A percentile compares a stretch with the other conserved stretches of the same genome.
Conservation (phyloP, 805 yeast species). For the Lipomyces spencermartinsiae region DNA sequence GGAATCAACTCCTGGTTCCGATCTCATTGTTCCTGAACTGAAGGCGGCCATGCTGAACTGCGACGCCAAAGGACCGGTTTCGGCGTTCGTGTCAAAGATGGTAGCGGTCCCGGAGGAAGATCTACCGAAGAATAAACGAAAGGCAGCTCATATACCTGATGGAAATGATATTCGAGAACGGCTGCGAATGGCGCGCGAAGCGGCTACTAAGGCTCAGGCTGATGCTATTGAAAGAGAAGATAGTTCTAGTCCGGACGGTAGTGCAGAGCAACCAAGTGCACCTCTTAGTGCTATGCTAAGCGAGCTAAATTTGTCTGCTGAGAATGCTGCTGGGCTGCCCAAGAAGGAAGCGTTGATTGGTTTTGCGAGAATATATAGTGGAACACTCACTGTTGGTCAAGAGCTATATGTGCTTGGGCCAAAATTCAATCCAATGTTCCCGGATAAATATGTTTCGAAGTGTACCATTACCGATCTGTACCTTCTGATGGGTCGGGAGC, state of each 20-base stretch:
- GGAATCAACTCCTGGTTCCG: constrained; percentile 60
- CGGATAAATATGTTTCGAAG: constrained; percentile 60
- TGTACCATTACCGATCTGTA: constrained; percentile 73
- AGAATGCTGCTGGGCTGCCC: constrained; percentile 31
- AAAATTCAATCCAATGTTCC: constrained; percentile 73
- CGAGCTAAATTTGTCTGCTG: constrained; percentile 30
- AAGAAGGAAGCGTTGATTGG: constrained; percentile 76
- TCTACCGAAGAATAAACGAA: constrained; percentile 59
- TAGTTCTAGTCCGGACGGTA: constrained; percentile 41
- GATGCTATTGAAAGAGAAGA: constrained; percentile 33
- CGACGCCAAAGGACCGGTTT: constrained; percentile 66
- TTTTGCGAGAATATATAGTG: constrained; percentile 87
- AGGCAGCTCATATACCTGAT: constrained; percentile 1
- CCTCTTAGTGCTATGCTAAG: constrained; percentile 38
- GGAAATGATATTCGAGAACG: constrained; percentile 66
- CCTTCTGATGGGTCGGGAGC: constrained; percentile 90
- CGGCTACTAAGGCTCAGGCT: constrained; percentile 64
- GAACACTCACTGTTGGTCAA: constrained; percentile 78
- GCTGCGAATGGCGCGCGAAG: constrained; percentile 67
- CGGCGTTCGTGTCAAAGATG: constrained; percentile 89
- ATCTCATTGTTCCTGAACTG: constrained; percentile 56
- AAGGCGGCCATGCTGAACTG: constrained; percentile 67
- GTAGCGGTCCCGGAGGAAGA: constrained; percentile 83
- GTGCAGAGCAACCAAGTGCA: constrained; percentile 35
- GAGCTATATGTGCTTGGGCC: constrained; percentile 82